phyloP scores from a whole-genome alignment of 164 flowering plant genomes.

The Berberis vulgaris region DNA sequence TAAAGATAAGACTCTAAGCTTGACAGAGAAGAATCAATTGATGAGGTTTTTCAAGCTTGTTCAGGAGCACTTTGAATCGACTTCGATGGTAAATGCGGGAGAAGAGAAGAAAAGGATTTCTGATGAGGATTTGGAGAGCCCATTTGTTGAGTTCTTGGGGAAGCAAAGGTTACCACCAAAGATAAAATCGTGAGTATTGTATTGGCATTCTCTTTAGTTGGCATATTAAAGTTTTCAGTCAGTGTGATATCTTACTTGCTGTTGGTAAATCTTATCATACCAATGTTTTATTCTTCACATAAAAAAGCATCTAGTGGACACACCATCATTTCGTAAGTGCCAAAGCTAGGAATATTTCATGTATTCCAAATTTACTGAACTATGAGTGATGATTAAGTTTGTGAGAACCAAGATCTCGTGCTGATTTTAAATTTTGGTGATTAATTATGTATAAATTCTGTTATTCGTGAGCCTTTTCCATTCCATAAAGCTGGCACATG shows the following conservation, averaged over 20 bases:
- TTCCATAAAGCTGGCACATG: too few relatives aligned
- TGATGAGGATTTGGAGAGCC: constrained; percentile 72
- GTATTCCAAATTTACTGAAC: too few relatives aligned
- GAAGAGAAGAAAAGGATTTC: constrained; percentile 29
- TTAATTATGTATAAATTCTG: too few relatives aligned
- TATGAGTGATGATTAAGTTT: too few relatives aligned
- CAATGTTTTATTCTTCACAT: too few relatives aligned
- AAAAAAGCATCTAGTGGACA: too few relatives aligned
- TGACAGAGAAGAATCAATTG: constrained; percentile 69
- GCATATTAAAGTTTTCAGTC: constrained; percentile 27
- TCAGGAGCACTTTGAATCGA: constrained; percentile 37
- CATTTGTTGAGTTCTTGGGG: constrained; percentile 58
- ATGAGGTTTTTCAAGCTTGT: constrained; percentile 80
- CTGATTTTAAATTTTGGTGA: too few relatives aligned
- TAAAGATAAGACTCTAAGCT: constrained; percentile 41
- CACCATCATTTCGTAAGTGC: too few relatives aligned
- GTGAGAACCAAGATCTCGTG: too few relatives aligned
- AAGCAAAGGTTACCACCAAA: constrained; percentile 65
- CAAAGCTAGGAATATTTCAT: too few relatives aligned
- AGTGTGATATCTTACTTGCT: constrained; percentile 15
- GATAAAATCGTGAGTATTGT: constrained; percentile 72
- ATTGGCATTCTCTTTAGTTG: constrained; percentile 16
- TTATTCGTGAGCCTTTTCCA: too few relatives aligned
- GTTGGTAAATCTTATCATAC: not conserved
- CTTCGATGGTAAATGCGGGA: not conserved